Percentiles rank a stretch among this genome's conserved stretches.
These are phyloP conservation scores for Rhodomyrtus psidioides DNA, from an alignment of 441 rosid species.

Conservation along the genomic window DNA sequence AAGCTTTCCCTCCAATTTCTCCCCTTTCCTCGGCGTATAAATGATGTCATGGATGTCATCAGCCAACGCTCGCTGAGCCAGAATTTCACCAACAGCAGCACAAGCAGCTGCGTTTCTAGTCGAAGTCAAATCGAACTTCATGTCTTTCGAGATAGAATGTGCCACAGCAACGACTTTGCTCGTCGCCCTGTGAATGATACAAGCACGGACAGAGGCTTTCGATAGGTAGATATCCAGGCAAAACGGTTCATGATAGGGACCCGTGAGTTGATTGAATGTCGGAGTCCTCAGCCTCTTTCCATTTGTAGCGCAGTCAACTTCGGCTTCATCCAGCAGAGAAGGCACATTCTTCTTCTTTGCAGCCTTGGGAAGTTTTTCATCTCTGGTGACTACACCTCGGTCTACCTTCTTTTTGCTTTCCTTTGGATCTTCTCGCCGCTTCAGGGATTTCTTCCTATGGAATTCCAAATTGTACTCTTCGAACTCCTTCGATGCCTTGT, in stretches of 20 bases:
- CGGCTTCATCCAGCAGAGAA: conserved; percentile 3
- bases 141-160: conserved; percentile 78
- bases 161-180: conserved; percentile 85
- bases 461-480: conserved; percentile 70
- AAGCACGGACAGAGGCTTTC: conserved; percentile 80
- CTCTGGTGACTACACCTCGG: not conserved
- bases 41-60: conserved; percentile 69
- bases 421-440: conserved; percentile 17
- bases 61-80: conserved; percentile 68
- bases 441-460: conserved; percentile 52
- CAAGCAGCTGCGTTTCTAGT: conserved; percentile 64
- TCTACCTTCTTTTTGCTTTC: conserved; percentile 26
- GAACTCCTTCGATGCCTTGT: conserved; percentile 66
- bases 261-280: conserved; percentile 87
- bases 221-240: conserved; percentile 78
- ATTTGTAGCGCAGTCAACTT: conserved; percentile 7
- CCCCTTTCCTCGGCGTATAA: conserved; percentile 83
- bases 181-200: conserved; percentile 71
- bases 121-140: conserved; percentile 70
- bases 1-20: conserved; percentile 71
- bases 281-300: conserved; percentile 51
- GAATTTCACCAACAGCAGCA: conserved; percentile 52
- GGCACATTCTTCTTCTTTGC: conserved; percentile 9
- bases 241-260: conserved; percentile 80
- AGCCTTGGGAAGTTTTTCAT: conserved; percentile 6